These are phyloP conservation scores for Mucor lusitanicus DNA, from an alignment of 371 early-diverging fungal genomes.

Conservation along the genomic window DNA sequence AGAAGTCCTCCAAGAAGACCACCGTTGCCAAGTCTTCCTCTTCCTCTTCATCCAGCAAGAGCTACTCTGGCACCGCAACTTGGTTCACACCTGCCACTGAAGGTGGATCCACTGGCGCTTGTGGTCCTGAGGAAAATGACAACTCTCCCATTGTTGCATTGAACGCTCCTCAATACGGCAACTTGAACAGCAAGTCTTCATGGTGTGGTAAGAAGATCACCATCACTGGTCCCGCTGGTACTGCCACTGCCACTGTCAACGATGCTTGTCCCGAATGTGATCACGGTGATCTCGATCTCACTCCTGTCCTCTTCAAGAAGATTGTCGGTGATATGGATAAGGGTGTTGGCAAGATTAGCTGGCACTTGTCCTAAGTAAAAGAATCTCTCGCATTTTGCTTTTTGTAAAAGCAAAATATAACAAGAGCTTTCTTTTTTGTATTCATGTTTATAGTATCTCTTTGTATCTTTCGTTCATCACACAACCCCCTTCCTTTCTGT, in stretches of 20 bases:
- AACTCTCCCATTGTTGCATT: slow-evolving; percentile 26
- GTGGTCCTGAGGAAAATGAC: slow-evolving; percentile 24
- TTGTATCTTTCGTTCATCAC: not conserved
- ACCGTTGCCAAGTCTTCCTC: not conserved
- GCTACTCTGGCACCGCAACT: slow-evolving; percentile 28
- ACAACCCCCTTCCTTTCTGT: not conserved
- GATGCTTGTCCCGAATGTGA: slow-evolving; percentile 32
- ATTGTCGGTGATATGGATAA: slow-evolving; percentile 25
- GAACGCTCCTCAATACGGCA: slow-evolving; percentile 33
- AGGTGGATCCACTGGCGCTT: slow-evolving; percentile 33
- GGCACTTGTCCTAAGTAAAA: slow-evolving; percentile 16
- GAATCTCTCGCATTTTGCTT: not conserved
- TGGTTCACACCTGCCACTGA: slow-evolving; percentile 29
- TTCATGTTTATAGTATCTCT: not conserved
- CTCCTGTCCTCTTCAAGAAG: slow-evolving; percentile 58
- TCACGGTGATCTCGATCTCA: slow-evolving; percentile 48
- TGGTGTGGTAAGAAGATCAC: slow-evolving; percentile 32
- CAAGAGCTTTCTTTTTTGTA: not conserved
- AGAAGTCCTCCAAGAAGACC: slow-evolving; percentile 2
- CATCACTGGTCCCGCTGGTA: slow-evolving; percentile 27
- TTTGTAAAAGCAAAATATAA: not conserved
- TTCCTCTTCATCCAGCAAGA: not conserved
- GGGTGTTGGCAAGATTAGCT: slow-evolving; percentile 26
- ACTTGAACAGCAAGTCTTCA: slow-evolving; percentile 19
- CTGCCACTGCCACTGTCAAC: slow-evolving; percentile 17